Base-by-base conservation (phyloP, 192 early-diverging fungal genomes). In the Backusella sp. region DNA sequence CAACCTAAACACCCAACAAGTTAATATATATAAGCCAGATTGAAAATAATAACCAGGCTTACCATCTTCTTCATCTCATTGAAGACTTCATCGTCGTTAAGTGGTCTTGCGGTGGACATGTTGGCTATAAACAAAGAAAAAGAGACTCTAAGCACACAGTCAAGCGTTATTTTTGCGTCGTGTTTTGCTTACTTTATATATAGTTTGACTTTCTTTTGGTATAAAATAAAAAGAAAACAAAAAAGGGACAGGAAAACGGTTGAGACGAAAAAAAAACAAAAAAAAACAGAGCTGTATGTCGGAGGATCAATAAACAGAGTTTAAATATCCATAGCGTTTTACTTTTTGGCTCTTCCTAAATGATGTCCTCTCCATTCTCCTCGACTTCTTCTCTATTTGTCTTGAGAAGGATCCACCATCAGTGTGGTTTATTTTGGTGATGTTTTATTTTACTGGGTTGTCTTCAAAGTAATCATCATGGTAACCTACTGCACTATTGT, bases 51-150 rank as follows among this genome's bases (percentile, higher is more conserved):
- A 49, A 21, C 15, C 19, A 49, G 53, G 1, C 6, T 70, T 82
- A 94, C 96, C 97, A 99, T 98, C 89, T 99, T 99, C 86, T 90
- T 93, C 97, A 99, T 99, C 90, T 99, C 97, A 76, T 90, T 90
- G 79, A 88, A 87, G 59, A 98, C 97, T 88, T 99, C 96, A 74
- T 94, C 92, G 79, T 99, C 97, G 87, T 96, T 98, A 73, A 99
- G 86, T 67, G 92, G 73, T 75, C 80, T 69, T 36, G 77, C 76
- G 42, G 76, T 71, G 32, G 80, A 69, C 80, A 81, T 81, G 8
- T 34, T 77, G 37, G 26, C 34, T 49, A 76, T 21, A 46, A n/a
- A 36, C 32, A 28, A 14, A 14, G 11, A 62, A 11, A 62, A 23
- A 53, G 7, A 62, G 15, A 28, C 23, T 49, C 17, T 49, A 19